A percentile compares a stretch with the other conserved stretches of the same genome.
Conservation (phyloP, 108 stramenopile genomes). For the Cylindrotheca fusiformis region DNA sequence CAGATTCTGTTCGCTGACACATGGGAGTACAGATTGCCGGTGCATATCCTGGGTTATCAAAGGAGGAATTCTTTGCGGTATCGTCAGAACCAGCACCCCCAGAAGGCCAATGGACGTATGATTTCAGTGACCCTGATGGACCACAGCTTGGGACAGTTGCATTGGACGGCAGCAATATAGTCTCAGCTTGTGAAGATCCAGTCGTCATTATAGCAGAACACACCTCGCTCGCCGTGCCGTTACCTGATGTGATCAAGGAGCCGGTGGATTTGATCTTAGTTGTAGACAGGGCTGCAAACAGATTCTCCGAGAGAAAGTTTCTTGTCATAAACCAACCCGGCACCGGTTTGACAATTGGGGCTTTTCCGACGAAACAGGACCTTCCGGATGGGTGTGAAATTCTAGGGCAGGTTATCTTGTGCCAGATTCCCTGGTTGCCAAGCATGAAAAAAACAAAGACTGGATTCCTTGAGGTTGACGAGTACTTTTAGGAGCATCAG, state of each 20-base stretch:
- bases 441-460: slow-evolving; percentile 78
- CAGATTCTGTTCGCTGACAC: not conserved
- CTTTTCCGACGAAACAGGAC: slow-evolving; percentile 51
- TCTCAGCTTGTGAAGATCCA: slow-evolving; percentile 68
- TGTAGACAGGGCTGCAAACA: slow-evolving; percentile 58
- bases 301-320: slow-evolving; percentile 79
- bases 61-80: slow-evolving; percentile 58
- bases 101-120: slow-evolving; percentile 84
- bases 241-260: slow-evolving; percentile 60
- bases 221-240: slow-evolving; percentile 48
- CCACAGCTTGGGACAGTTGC: slow-evolving; percentile 89
- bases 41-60: slow-evolving; percentile 76
- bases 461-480: slow-evolving; percentile 84
- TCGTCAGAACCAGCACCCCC: slow-evolving; percentile 64
- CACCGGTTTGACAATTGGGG: slow-evolving; percentile 58
- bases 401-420: slow-evolving; percentile 72
- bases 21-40: slow-evolving; percentile 71
- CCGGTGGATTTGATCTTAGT: slow-evolving; percentile 78
- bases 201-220: slow-evolving; percentile 85
- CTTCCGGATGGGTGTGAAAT: slow-evolving; percentile 61
- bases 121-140: slow-evolving; percentile 88
- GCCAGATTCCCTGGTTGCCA: slow-evolving; percentile 88
- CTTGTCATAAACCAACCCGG: slow-evolving; percentile 56
- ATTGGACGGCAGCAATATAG: slow-evolving; percentile 56
- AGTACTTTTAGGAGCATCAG: slow-evolving; percentile 70